Base-by-base conservation (phyloP, 2,329 filamentous ascomycete species). In the Coccinonectria pachysandricola region DNA sequence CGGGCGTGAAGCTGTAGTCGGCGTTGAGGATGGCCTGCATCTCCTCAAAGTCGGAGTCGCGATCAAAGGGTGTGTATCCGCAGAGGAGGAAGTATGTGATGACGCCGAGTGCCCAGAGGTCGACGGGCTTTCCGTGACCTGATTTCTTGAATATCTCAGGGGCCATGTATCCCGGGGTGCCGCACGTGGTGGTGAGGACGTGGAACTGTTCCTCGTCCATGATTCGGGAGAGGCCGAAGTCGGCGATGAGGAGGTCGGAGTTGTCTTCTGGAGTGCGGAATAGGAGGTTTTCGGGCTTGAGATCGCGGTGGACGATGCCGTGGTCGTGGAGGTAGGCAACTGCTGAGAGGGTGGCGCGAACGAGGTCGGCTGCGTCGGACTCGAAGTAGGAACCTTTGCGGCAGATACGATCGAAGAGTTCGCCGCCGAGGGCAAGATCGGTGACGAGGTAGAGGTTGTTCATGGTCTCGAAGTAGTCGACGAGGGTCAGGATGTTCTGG, bases 141-240 rank as follows among this genome's bases (percentile, higher is more conserved):
- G 81, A 87, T 66, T 98, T 98, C 58, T 94, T 94, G 63, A 98
- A 98, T 48, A 98, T 98, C 56, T 98, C 91, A 12, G 91, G 91
- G 3, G 91, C 91, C 91, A 98, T 98, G 59, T 98, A 98, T 24
- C 91, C 91, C 4, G 91, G 91, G 2, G 91, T 98, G 33, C 91
- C 91, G 53, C 91, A 98, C 2, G 91, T 98, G 1, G 91, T 98
- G 8, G 91, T 98, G 36, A 98, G 64, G 15, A 96, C 88, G 52
- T 96, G 91, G 57, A 96, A 96, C 52, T 94, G 84, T 57, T 95
- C 86, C 59, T 96, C 91, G 50, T 98, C 91, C 88, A 98, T 96
- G 59, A 98, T 95, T 32, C 91, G 75, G 14, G 81, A 91, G 25
- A 98, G 65, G 7, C 91, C 91, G 56, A 98, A 98, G 54, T 98